Evolutionary conservation across 1,284 basidiomycete species (phyloP).

Genomic region (Wallemia hederae): DNA sequence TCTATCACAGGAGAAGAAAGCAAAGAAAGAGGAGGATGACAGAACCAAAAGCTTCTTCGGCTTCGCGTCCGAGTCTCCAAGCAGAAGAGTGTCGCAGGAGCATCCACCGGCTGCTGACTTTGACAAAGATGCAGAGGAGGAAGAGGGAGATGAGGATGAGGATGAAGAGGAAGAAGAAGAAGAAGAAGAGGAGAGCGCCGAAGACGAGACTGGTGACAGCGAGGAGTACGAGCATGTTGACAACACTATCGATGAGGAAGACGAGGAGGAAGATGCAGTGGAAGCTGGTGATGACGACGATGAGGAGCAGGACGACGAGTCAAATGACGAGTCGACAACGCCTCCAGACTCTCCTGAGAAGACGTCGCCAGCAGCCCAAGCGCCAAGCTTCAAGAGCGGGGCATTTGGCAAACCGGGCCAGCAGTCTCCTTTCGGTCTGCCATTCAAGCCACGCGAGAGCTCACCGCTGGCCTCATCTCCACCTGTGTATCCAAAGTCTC

Average conservation of each 20-base stretch:
- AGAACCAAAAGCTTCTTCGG: background rate
- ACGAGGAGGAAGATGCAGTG: background rate
- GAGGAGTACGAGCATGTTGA: background rate
- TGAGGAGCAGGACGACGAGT: background rate
- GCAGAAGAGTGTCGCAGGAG: background rate
- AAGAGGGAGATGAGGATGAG: background rate
- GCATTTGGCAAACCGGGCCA: background rate
- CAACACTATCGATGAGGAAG: background rate
- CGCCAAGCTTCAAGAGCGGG: background rate
- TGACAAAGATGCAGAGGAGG: background rate
- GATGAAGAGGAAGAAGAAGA: background rate
- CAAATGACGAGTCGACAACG: background rate
- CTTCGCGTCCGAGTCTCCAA: background rate
- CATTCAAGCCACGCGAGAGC: background rate
- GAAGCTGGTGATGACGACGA: background rate
- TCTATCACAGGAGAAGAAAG: background rate
- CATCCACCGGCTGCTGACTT: background rate
- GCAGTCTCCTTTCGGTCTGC: background rate
- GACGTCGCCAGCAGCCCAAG: background rate
- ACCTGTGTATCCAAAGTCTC: background rate
- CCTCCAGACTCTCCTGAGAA: background rate
- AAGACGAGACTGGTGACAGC: background rate
- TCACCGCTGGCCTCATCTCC: background rate
- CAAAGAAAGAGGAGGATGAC: background rate
- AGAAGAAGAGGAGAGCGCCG: no score